Base-by-base conservation (phyloP, 257 asterid genomes). In the Lycium ferocissimum region DNA sequence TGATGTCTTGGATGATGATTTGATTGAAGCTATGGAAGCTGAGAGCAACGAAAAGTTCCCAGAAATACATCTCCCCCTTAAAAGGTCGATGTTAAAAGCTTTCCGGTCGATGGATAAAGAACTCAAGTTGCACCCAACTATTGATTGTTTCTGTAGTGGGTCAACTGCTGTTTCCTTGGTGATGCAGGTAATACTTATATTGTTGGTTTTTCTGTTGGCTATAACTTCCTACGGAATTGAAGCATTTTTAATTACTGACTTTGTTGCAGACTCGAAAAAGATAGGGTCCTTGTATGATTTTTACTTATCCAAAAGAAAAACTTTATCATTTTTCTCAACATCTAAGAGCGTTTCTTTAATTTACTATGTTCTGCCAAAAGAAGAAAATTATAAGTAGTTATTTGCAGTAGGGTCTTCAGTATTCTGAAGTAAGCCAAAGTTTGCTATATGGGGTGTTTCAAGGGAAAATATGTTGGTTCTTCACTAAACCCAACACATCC, bases 81-180 rank as follows among this genome's bases (percentile, higher is more conserved):
- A 94, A 92, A 91, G 87, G 87, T 94, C 98, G 13, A 89, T 96
- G 7, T 76, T 96, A 40, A 93, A 93, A 89, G 98, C 98, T 54
- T 96, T 93, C 89, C 90, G 89, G 90, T 88, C 91, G 63, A 96
- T 96, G 99, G 99, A 96, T 91, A 94, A 94, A 91, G 98, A 94
- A 86, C 93, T 96, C 62, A 96, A 93, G 90, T 85, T 93, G 91
- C 97, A 94, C 85, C 97, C 97, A 9, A 83, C 94, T 3, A 91
- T 94, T 86, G 99, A 94, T 88, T 93, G 98, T 91, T 96, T 92
- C 72, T 96, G 99, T 66, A 94, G 99, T 85, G 99, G 98, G 62
- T 51, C 98, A 37, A 96, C 99, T 80, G 95, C 97, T 3, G 98
- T 96, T 85, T 89, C 95, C 80, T 79, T 96, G 92, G 88, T 96